A percentile compares a stretch with the other conserved stretches of the same genome.
Evolutionary conservation across 2,329 filamentous ascomycete genomes (phyloP).

Genomic region (Neonectria punicea): DNA sequence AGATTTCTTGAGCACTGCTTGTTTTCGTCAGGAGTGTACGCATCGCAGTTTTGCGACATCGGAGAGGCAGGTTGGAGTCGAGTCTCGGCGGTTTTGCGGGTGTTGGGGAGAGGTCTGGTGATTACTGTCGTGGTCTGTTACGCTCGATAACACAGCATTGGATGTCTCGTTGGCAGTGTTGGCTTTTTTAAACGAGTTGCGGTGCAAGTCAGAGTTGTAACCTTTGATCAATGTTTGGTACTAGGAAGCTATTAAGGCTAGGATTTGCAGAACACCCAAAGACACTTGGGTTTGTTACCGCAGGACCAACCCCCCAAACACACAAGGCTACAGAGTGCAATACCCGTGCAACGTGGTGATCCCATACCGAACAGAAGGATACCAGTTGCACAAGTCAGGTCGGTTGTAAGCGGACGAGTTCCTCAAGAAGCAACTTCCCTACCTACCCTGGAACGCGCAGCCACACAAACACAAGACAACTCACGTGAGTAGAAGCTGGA

Average conservation of each 20-base stretch:
- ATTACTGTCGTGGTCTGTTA: not conserved
- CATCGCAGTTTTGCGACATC: too few relatives aligned
- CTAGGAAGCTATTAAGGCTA: not conserved
- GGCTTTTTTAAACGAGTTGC: not conserved
- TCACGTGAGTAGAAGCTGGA: not conserved
- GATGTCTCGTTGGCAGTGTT: not conserved
- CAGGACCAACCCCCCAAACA: not conserved
- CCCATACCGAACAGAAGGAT: not conserved
- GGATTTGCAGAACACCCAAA: not conserved
- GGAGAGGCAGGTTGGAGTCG: not conserved
- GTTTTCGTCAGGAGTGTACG: not conserved
- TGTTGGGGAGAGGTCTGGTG: not conserved
- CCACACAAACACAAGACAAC: not conserved
- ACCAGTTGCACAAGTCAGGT: not conserved
- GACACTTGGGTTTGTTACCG: not conserved
- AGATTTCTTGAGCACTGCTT: not conserved
- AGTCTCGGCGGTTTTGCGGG: not conserved
- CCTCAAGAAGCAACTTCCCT: not conserved
- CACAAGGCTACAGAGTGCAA: not conserved
- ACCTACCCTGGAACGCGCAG: constrained; percentile 10
- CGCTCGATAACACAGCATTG: not conserved
- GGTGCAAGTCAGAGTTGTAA: not conserved
- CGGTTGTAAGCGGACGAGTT: not conserved
- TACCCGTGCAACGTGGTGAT: not conserved
- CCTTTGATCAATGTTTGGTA: too few relatives aligned